phyloP scores from a whole-genome alignment of 2,329 filamentous ascomycete genomes.

The Trichoderma koningii region DNA sequence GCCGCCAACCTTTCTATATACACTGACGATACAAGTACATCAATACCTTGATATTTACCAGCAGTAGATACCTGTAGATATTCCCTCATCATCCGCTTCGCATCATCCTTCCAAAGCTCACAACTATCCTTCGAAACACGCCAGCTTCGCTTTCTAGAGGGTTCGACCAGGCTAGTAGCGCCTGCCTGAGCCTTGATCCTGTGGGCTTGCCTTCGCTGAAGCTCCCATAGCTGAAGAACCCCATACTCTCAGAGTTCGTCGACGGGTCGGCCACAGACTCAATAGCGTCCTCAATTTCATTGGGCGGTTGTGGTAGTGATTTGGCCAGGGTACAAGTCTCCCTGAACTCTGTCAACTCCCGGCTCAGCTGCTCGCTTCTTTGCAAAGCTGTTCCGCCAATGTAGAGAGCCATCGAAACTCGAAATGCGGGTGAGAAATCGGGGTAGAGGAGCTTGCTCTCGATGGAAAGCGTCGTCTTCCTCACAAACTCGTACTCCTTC shows the following conservation, averaged over 20 bases:
- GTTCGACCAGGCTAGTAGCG: slow-evolving; percentile 7
- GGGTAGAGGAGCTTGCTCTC: slow-evolving; percentile 42
- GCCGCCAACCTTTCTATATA: not conserved
- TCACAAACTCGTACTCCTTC: slow-evolving; percentile 39
- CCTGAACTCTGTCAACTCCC: slow-evolving; percentile 29
- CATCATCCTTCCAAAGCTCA: slow-evolving; percentile 12
- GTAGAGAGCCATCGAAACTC: slow-evolving; percentile 37
- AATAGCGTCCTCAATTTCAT: not conserved
- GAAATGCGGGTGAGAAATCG: slow-evolving; percentile 36
- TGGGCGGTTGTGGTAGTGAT: not conserved
- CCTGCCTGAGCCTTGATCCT: not conserved
- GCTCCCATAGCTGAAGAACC: not conserved
- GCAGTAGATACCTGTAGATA: not conserved
- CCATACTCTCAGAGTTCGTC: not conserved
- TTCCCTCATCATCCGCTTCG: not conserved
- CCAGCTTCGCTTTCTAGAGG: slow-evolving; percentile 2
- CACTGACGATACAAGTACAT: not conserved
- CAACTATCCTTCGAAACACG: slow-evolving; percentile 12
- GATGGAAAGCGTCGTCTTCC: slow-evolving; percentile 37
- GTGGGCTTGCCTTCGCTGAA: not conserved
- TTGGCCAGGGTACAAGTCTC: not conserved
- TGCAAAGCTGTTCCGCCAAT: slow-evolving; percentile 33
- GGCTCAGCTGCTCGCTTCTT: slow-evolving; percentile 32
- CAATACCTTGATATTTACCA: not conserved
- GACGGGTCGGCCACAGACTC: not conserved